Evolutionary conservation across 148 eudicot species (phyloP), one percentile per base, ranked within the genome.

Genomic region (Amaranthus hypochondriacus): DNA sequence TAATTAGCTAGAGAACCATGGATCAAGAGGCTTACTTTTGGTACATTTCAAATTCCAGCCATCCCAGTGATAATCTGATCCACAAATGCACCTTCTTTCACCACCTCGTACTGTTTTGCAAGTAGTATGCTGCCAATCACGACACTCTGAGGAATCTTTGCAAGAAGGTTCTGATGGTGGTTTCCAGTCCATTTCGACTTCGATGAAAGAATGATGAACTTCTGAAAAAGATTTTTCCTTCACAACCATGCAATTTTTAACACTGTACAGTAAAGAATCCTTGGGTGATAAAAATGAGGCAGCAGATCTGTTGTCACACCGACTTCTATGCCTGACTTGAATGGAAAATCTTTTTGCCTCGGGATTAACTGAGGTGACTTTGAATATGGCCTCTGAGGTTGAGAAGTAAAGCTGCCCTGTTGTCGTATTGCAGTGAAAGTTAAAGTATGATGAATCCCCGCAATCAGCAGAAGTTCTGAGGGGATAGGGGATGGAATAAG

Each of bases 131-230:
- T 60, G 50, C 80, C 80, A 77, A n/a, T 42, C 9, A 14, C 7
- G 59, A 71, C 80, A 77, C 72, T 77, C 67, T 15, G 48, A 57
- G 4, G 80, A 43, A 13, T 47, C 49, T 13, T 4, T 57, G 53
- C 80, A 77, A 43, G 60, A 46, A 71, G 67, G 67, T 72, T 72
- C 75, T 12, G 5, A 28, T 42, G 80, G 76, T 6, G 60, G 14
- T 49, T 57, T 44, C 80, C 80, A 77, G 14, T 21, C 48, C 2
- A 77, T 66, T 21, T 77, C 80, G 51, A 77, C 59, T 72, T 77
- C 76, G 11, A 50, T 48, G n/a, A 77, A 63, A 42, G 55, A 9
- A 6, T 64, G 71, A 13, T 51, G 2, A 15, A 5, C 21, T 28
- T 68, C 51, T 10, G 51, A 13, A 14, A 43, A 68, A 8, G 73